Conservation (phyloP, 495 filamentous ascomycete genomes). For the Hyaloscypha variabilis region DNA sequence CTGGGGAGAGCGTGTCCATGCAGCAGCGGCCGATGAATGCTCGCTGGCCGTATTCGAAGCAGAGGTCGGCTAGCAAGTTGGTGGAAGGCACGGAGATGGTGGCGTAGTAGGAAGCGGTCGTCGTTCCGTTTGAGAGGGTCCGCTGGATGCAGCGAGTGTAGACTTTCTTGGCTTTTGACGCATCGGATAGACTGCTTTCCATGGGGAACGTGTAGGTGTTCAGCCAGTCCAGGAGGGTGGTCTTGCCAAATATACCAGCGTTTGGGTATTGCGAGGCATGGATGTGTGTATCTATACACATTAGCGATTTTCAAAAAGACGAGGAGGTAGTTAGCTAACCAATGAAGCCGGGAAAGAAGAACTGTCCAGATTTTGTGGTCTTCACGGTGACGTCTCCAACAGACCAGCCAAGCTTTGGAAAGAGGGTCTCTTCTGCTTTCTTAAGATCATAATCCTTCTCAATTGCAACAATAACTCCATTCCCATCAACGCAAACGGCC, state of each 20-base stretch:
- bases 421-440: slow-evolving; percentile 23
- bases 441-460: slow-evolving; percentile 38
- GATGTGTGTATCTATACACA: slow-evolving; percentile 78
- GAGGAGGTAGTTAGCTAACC: slow-evolving; percentile 46
- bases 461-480: slow-evolving; percentile 66
- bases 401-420: slow-evolving; percentile 30
- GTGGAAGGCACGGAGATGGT: slow-evolving; percentile 81
- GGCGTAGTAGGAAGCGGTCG: slow-evolving; percentile 88
- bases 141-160: slow-evolving; percentile 76
- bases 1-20: slow-evolving; percentile 81
- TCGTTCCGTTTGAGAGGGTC: slow-evolving; percentile 88
- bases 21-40: slow-evolving; percentile 89
- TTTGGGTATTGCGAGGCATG: slow-evolving; percentile 96
- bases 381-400: slow-evolving; percentile 43
- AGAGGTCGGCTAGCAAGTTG: slow-evolving; percentile 84
- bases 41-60: slow-evolving; percentile 74
- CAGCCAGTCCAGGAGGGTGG: slow-evolving; percentile 89
- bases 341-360: slow-evolving; percentile 95
- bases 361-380: slow-evolving; percentile 50
- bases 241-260: slow-evolving; percentile 84
- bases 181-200: slow-evolving; percentile 68
- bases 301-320: slow-evolving; percentile 15
- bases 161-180: slow-evolving; percentile 54
- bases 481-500: slow-evolving; percentile 65
- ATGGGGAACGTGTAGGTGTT: slow-evolving; percentile 94